A percentile compares a stretch with the other conserved stretches of the same genome.
Conservation (phyloP, 2,329 filamentous ascomycete genomes). For the Rhinocladiella mackenziei region DNA sequence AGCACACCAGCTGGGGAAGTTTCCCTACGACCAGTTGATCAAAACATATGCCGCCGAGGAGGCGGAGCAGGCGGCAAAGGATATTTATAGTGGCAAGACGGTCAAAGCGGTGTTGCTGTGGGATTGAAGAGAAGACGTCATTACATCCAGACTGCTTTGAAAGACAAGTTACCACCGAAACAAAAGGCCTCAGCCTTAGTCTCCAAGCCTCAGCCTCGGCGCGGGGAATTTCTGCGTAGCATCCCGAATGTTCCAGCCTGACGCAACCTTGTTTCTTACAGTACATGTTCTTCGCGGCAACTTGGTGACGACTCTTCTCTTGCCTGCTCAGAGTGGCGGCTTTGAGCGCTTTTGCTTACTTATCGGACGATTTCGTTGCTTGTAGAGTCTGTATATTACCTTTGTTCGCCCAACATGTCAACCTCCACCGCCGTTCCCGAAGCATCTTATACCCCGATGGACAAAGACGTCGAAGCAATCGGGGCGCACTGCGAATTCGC, state of each 20-base stretch:
- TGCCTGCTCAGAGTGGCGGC: conserved; percentile 17
- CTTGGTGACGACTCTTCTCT: conserved; percentile 10
- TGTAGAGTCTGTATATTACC: conserved; percentile 2
- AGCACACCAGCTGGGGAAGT: conserved; percentile 37
- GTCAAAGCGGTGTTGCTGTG: conserved; percentile 35
- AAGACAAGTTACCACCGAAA: too few relatives aligned
- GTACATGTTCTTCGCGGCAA: neutral
- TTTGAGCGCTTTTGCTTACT: neutral
- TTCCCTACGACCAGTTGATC: conserved; percentile 47
- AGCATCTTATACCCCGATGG: conserved; percentile 26
- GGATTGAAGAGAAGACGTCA: conserved; percentile 19
- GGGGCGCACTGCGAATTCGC: conserved; percentile 86
- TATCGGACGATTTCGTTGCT: too few relatives aligned
- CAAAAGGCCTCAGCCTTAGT: too few relatives aligned
- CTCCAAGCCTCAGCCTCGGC: conserved; percentile 18
- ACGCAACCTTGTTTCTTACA: neutral
- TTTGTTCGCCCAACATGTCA: conserved; percentile 20
- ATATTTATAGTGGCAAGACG: conserved; percentile 31
- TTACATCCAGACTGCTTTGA: too few relatives aligned
- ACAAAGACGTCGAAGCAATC: conserved; percentile 70
- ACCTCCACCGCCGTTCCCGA: conserved; percentile 22
- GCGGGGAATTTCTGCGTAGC: conserved; percentile 12
- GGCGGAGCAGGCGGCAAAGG: conserved; percentile 29
- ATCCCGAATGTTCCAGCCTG: conserved; percentile 19
- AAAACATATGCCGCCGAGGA: conserved; percentile 42